Base-by-base conservation (phyloP, 2,329 filamentous ascomycete genomes). In the Cordyceps sp. region DNA sequence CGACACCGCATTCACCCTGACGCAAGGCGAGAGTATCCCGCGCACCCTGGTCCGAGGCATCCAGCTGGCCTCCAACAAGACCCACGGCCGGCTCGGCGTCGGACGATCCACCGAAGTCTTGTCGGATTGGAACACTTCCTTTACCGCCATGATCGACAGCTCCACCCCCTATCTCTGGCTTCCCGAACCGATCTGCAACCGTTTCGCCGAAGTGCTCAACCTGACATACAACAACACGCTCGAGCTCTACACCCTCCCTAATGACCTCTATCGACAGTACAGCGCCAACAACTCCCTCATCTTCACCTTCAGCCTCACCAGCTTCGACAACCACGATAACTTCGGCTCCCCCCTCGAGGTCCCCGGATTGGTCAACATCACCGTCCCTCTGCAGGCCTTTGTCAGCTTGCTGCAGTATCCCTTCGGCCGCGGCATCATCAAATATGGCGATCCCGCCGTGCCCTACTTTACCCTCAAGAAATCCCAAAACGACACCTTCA, bases 391-490 rank as follows among this genome's bases (percentile, higher is more conserved):
- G 6, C 53, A 57, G 32, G 62, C 66, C 1, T 67, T 71, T 33
- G 57, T 65, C 14, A 58, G 65, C 32, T 49, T 57, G 13, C 44
- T 68, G n/a, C 51, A 58, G 26, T 68, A 64, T 37, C 66, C 62
- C 3, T 71, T 61, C 38, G 58, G 48, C 44, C 50, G 57, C 31
- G 48, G 52, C 24, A 43, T 47, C 15, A 62, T 66, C 38, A 41
- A 50, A 29, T 65, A 60, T 34, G 58, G 54, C 22, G 54, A 61
- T 6, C 51, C 57, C 8, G 55, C 55, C 23, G 47, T 65, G 9
- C 66, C 62, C 10, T 83, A 82, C 45, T 82, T 83, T 36, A 75
- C 77, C 4, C 58, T 84, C 32, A 64, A 69, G 42, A 66, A 66
- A 36, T 58, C 68, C 10, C 45, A 61, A 15, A 60, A 66, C 35